Percentiles rank a stretch among this genome's conserved stretches.
Evolutionary conservation across 2,329 filamentous ascomycete species (phyloP).

Genomic region (Beauveria varroae): DNA sequence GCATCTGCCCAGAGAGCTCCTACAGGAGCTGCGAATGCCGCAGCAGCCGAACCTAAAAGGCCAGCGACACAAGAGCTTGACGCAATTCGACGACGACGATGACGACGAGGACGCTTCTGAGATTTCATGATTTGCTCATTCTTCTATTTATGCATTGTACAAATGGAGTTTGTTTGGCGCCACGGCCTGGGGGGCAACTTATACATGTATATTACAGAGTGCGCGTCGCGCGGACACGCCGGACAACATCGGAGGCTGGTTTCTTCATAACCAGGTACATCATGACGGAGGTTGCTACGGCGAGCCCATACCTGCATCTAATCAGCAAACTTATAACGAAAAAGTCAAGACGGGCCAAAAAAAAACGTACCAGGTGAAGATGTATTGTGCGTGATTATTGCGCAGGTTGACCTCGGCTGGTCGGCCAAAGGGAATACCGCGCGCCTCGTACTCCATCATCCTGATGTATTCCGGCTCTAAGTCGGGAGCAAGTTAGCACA

Average conservation of each 20-base stretch:
- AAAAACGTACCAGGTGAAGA: constrained; percentile 85
- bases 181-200: constrained; percentile 17
- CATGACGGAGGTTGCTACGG: constrained; percentile 84
- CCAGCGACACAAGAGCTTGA: constrained; percentile 27
- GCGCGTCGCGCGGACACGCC: constrained; percentile 57
- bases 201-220: constrained; percentile 9
- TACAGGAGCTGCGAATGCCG: constrained; percentile 74
- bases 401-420: constrained; percentile 83
- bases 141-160: constrained; percentile 17
- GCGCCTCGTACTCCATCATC: constrained; percentile 65
- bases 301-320: constrained; percentile 69
- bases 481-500: constrained; percentile 12
- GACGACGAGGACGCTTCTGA: constrained; percentile 27
- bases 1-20: constrained; percentile 71
- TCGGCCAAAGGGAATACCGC: constrained; percentile 84
- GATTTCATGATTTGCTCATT: constrained; percentile 21
- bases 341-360: not conserved
- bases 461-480: constrained; percentile 71
- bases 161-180: constrained; percentile 8
- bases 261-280: constrained; percentile 92
- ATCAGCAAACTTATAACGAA: not conserved
- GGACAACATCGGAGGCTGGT: constrained; percentile 63
- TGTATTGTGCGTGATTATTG: constrained; percentile 98
- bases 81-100: constrained; percentile 11
- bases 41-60: constrained; percentile 45